phyloP scores from a whole-genome alignment of 345 rosid species.

The Brassica rapa region DNA sequence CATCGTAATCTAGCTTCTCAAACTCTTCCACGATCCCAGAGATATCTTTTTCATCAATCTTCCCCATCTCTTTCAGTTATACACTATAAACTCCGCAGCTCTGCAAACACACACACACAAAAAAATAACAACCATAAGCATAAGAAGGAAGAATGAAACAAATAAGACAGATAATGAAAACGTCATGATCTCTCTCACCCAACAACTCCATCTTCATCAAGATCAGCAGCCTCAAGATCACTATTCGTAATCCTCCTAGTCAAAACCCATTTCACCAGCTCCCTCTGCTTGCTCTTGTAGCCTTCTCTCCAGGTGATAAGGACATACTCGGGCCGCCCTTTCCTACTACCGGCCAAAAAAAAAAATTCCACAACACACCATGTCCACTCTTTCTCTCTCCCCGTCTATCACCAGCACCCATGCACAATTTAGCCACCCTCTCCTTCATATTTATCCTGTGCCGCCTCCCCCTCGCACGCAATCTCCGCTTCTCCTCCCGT shows the following conservation, averaged over 20 bases:
- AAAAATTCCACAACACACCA: constrained; percentile 34
- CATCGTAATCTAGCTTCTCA: constrained; percentile 69
- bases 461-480: constrained; percentile 46
- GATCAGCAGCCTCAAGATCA: constrained; percentile 88
- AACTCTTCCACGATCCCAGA: constrained; percentile 61
- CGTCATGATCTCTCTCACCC: constrained; percentile 48
- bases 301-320: too few relatives aligned
- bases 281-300: too few relatives aligned
- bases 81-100: constrained; percentile 62
- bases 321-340: constrained; percentile 20
- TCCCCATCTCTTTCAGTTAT: constrained; percentile 89
- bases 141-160: not conserved
- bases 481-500: constrained; percentile 21
- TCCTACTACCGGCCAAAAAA: constrained; percentile 42
- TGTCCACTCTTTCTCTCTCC: constrained; percentile 45
- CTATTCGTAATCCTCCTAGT: constrained; percentile 49
- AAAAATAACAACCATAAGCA: not conserved
- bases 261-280: too few relatives aligned
- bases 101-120: constrained; percentile 17
- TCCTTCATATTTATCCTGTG: constrained; percentile 73
- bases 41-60: constrained; percentile 72
- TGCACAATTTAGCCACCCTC: constrained; percentile 47
- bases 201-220: constrained; percentile 67
- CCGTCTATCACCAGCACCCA: constrained; percentile 39
- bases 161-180: not conserved